Base-by-base conservation (phyloP, 768 basidiomycete genomes). In the Mycena haematopus region DNA sequence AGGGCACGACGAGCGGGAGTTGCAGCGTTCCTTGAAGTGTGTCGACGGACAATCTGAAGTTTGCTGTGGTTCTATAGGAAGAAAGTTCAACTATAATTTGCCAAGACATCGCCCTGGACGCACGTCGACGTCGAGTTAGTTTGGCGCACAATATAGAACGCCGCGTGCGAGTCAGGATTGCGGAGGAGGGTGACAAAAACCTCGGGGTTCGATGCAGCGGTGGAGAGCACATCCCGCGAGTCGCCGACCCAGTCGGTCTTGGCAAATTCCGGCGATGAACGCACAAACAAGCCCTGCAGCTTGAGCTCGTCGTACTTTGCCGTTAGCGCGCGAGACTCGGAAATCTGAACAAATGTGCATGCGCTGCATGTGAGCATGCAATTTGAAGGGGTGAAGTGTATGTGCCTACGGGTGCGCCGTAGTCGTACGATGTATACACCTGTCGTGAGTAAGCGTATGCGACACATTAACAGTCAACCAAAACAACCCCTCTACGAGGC, bases 281-380 rank as follows among this genome's bases (percentile, higher is more conserved):
- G 86, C 31, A 94, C 74, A 79, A 95, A 95, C 8, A 93, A 71
- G 15, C 84, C 88, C 69, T 94, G 86, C 24, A 86, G 83, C 72
- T 93, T 95, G 50, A 95, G 78, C 68, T 95, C 93, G 57, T 86
- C 81, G 73, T 82, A 91, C 73, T 95, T 95, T 6, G 80, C 70
- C 0, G 85, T 86, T 42, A 93, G 71, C 21, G 82, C 81, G 22
- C 93, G 83, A n/a, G 82, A 83, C 76, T 95, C 93, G 29, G 83
- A 76, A 51, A 92, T 84, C 76, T 84, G 22, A 11, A 45, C 17
- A 21, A 3, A n/a, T 33, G 50, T 5, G 29, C 6, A 31, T 4
- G 9, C 29, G 4, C 19, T 10, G 61, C 13, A n/a, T n/a, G 27
- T 27, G 2, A 36, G 52, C 60, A 4, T 59, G 7, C 29, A 21